Base-by-base conservation (phyloP, 108 stramenopile genomes). In the Skeletonema potamos region DNA sequence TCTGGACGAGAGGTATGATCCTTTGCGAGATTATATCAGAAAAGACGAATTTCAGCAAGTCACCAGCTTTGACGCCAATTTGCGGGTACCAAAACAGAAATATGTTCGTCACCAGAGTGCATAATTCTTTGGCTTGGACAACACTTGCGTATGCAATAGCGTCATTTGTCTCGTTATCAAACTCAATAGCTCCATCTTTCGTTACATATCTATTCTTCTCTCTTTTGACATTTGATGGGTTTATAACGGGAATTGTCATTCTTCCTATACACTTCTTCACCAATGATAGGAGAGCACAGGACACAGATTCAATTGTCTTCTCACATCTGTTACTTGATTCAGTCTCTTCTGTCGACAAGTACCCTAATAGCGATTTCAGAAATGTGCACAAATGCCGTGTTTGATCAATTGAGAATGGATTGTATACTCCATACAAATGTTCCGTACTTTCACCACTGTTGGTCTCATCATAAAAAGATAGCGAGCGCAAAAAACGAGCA, bases 11-110 rank as follows among this genome's bases (percentile, higher is more conserved):
- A 36, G 80, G 80, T 55, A 73, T 62, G 27, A 68, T 39, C 18
- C 79, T 68, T 7, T 76, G 26, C 27, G 92, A 82, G 15, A 88
- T 74, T 4, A 92, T 62, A 28, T 76, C 75, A 30, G 84, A 62
- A 32, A 86, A 48, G 15, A 92, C 64, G 27, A 78, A 89, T 48
- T 60, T 79, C 18, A 87, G 32, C n/a, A 74, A 64, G 7, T 80
- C 67, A 26, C 60, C 22, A 18, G 75, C 46, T 20, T 18, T n/a
- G 2, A 67, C 70, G 1, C 59, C 28, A n/a, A 92, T 34, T 27
- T 77, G 58, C 24, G 88, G 84, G 39, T 79, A 44, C 91, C 88
- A 92, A 44, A 78, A 71, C 6, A n/a, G 22, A 4, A 89, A 57
- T 18, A 89, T 65, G 37, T 89, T 86, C 27, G 66, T 58, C 17